phyloP scores from a whole-genome alignment of 768 basidiomycete species.

The Floccularia luteovirens region DNA sequence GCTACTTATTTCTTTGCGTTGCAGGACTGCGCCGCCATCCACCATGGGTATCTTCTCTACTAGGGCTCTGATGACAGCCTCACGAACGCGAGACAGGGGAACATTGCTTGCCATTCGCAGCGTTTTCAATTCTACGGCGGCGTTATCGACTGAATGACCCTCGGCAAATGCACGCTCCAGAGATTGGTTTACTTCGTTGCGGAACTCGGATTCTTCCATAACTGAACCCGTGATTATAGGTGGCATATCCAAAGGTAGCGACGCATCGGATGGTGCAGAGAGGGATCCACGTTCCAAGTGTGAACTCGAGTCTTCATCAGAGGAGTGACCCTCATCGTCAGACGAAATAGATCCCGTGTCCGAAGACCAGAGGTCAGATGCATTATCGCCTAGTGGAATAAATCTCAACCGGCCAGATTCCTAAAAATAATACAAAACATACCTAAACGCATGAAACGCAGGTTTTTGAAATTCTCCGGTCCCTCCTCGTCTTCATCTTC shows the following conservation, averaged over 20 bases:
- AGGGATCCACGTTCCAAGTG: conserved; percentile 24
- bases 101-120: conserved; percentile 97
- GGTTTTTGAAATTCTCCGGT: conserved; percentile 55
- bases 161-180: conserved; percentile 91
- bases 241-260: conserved; percentile 31
- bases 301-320: conserved; percentile 29
- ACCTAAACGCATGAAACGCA: conserved; percentile 74
- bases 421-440: conserved; percentile 5
- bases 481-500: conserved; percentile 58
- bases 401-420: not conserved
- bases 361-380: conserved; percentile 53
- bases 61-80: conserved; percentile 83
- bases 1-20: conserved; percentile 56
- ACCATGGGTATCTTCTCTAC: conserved; percentile 65
- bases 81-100: conserved; percentile 73
- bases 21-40: conserved; percentile 43
- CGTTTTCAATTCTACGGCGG: conserved; percentile 90
- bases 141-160: conserved; percentile 87
- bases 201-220: conserved; percentile 62
- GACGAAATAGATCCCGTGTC: conserved; percentile 55
- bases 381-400: conserved; percentile 43
- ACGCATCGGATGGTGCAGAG: conserved; percentile 41
- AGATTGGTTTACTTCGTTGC: conserved; percentile 69
- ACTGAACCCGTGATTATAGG: conserved; percentile 27
- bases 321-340: conserved; percentile 35